phyloP scores from a whole-genome alignment of 2,329 filamentous ascomycete genomes.

The Sporothrix sp. region DNA sequence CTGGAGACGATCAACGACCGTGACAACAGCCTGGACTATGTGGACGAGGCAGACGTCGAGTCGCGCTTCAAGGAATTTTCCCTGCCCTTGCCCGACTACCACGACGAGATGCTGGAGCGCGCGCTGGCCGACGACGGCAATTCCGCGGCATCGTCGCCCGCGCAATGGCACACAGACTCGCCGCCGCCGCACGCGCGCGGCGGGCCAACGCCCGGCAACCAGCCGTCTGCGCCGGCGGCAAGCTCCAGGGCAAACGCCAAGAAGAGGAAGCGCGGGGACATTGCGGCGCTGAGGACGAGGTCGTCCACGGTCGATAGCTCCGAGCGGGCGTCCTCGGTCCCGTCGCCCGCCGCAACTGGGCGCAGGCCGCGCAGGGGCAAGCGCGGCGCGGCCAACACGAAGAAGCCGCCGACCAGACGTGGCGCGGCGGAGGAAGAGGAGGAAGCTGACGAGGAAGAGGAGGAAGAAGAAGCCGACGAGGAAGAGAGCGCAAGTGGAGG shows the following conservation, averaged over 20 bases:
- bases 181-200: constrained; percentile 5
- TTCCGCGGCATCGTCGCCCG: constrained; percentile 17
- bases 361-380: constrained; percentile 11
- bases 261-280: constrained; percentile 19
- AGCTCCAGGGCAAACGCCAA: background rate
- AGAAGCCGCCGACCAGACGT: background rate
- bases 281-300: constrained; percentile 11
- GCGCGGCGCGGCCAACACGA: constrained; percentile 1
- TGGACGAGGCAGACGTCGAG: constrained; percentile 12
- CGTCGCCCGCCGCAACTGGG: constrained; percentile 12
- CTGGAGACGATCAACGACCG: constrained; percentile 67
- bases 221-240: background rate
- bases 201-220: background rate
- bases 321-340: constrained; percentile 12
- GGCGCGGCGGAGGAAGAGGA: constrained; percentile 6
- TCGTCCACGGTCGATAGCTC: constrained; percentile 19
- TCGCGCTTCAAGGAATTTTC: constrained; percentile 19
- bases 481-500: constrained; percentile 2
- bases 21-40: constrained; percentile 19
- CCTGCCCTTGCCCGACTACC: constrained; percentile 18
- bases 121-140: constrained; percentile 11
- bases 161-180: constrained; percentile 17
- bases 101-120: constrained; percentile 18
- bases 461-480: constrained; percentile 3
- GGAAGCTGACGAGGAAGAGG: constrained; percentile 5